Evolutionary conservation across 345 rosid species (phyloP), one percentile per base, ranked within the genome.

Genomic region (Eucalyptus cloeziana): DNA sequence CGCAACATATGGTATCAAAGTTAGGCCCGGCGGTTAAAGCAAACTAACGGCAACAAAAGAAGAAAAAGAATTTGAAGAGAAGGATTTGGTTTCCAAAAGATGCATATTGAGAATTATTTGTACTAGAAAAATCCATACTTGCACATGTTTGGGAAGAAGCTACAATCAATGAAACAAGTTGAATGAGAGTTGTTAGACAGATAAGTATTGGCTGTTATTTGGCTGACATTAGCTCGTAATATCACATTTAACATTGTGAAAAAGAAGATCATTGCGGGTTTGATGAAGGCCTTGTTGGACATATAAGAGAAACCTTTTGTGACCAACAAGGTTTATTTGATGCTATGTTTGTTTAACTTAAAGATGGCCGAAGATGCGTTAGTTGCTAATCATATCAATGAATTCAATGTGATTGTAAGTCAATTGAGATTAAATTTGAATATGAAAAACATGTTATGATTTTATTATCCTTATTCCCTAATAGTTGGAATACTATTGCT

Each of bases 11-110:
- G 62, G 30, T 56, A 24, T 56, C 62, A 56, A 56, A 56, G 62
- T 56, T 56, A 25, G 6, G 13, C 13, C 0, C 5, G 1, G 62
- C 10, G 0, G 7, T 56, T 56, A 25, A 56, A 56, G 1, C 30
- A 25, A 56, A 56, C 6, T 3, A 1, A 24, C 0, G 1, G 3
- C 0, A 6, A 56, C 30, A 56, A 19, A 56, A 2, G 62, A 56
- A 56, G 62, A 25, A 10, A 56, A 56, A 56, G 13, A 10, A 56
- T 56, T 56, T 56, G 62, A 56, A 4, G 62, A 25, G 62, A 56
- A 10, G 30, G 62, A 56, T 24, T 56, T 1, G 30, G 30, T 56
- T 56, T 56, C 62, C 1, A 24, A 0, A 56, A 56, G 12, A 56
- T 56, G 62, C 62, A 4, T 56, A 56, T 2, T 24, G 13, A 56